Base-by-base conservation (phyloP, 2,329 filamentous ascomycete genomes). In the Aaosphaeria pasadenensis region DNA sequence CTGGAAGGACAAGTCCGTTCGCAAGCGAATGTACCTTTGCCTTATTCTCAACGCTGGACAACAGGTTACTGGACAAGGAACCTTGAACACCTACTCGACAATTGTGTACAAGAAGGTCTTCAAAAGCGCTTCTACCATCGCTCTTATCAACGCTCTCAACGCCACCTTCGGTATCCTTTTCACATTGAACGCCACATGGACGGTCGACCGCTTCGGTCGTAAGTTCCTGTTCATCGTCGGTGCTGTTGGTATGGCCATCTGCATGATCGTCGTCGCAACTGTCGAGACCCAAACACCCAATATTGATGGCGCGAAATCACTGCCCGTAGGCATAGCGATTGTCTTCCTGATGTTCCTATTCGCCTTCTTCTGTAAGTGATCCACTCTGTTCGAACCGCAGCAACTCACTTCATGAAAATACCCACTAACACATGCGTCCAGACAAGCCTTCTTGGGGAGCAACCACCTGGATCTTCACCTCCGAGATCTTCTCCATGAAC, bases 81-180 rank as follows among this genome's bases (percentile, higher is more conserved):
- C 84, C 1, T 76, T 89, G 55, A 89, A 88, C 76, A 79, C 80
- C 4, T 89, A 89, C 75, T 85, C 81, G 17, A 86, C 85, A n/a
- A 80, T 82, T 57, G 86, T 89, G 60, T 89, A 89, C 74, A 81
- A 86, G 71, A 84, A 86, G 63, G 80, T 88, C 28, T 89, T 85
- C 74, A 76, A 72, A 28, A 76, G 70, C 46, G 45, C 57, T 24
- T 71, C 69, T 46, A 72, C 78, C 24, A 87, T 88, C 63, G 83
- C 84, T 53, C 75, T 89, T 31, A 89, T 89, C 75, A 89, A 89
- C 64, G 86, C 86, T 4, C 74, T 89, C 46, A 89, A 88, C 64
- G 85, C 85, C 38, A 89, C 85, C 5, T 86, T 84, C 55, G 84
- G 84, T 48, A 89, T 89, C 53, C 51, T 88, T 24, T 89, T 89